Percentiles rank a stretch among this genome's conserved stretches.
These are phyloP conservation scores for Helotiales sp. DNA, from an alignment of 2,329 filamentous ascomycete species.

Conservation along the genomic window DNA sequence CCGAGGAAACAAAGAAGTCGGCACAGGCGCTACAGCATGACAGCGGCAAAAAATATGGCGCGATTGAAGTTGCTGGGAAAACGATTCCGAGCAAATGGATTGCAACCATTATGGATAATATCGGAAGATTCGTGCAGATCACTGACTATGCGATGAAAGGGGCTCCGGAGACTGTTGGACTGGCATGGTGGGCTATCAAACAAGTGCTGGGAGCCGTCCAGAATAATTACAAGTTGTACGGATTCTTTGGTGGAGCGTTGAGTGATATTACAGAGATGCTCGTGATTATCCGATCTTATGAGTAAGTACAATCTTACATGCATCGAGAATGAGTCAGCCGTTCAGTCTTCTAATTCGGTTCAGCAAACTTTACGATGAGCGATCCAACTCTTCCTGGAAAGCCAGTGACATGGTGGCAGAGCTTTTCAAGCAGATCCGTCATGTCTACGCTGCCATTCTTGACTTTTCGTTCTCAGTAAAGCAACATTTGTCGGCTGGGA, in stretches of 20 bases:
- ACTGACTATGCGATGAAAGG: slow-evolving; percentile 12
- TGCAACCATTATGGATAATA: slow-evolving; percentile 1
- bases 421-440: slow-evolving; percentile 4
- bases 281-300: neutral
- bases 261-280: slow-evolving; percentile 3
- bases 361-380: slow-evolving; percentile 6
- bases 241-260: slow-evolving; percentile 11
- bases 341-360: neutral
- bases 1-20: neutral
- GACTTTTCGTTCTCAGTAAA: slow-evolving; percentile 7
- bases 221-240: slow-evolving; percentile 9
- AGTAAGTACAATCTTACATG: neutral
- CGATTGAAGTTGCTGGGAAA: neutral
- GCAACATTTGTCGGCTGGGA: slow-evolving; percentile 6
- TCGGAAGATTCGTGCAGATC: neutral
- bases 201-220: neutral
- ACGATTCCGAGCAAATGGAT: slow-evolving; percentile 2
- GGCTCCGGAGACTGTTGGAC: neutral
- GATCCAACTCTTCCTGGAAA: slow-evolving; percentile 3
- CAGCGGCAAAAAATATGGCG: neutral
- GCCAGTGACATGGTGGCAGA: slow-evolving; percentile 7
- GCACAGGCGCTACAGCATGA: neutral
- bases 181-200: slow-evolving; percentile 2
- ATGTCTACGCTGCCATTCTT: slow-evolving; percentile 4
- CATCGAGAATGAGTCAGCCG: no score